These are phyloP conservation scores for Leucogyrophana mollusca DNA, from an alignment of 768 basidiomycete species.

Conservation along the genomic window DNA sequence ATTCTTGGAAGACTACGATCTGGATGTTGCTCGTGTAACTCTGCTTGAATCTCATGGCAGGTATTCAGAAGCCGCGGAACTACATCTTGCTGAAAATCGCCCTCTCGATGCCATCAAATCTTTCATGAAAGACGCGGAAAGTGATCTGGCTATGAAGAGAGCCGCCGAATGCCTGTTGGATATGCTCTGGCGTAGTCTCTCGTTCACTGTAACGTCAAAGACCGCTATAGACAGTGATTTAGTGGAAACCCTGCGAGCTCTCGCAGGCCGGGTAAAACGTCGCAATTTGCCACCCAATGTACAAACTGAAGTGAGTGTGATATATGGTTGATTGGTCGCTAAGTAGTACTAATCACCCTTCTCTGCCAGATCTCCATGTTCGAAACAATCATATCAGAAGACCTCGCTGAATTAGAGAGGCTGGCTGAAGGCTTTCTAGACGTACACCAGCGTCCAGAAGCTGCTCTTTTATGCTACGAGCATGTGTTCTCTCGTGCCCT, in stretches of 20 bases:
- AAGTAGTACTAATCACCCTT: too few relatives aligned
- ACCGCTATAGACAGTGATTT: constrained; percentile 1
- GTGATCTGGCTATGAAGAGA: constrained; percentile 23
- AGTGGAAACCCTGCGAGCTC: not conserved
- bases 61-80: constrained; percentile 48
- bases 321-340: too few relatives aligned
- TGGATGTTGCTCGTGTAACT: constrained; percentile 47
- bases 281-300: too few relatives aligned
- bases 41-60: constrained; percentile 43
- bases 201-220: constrained; percentile 34
- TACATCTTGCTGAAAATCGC: constrained; percentile 49
- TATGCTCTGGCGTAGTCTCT: constrained; percentile 44
- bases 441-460: constrained; percentile 21
- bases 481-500: constrained; percentile 34
- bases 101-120: constrained; percentile 45
- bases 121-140: constrained; percentile 35
- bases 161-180: constrained; percentile 41
- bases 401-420: constrained; percentile 24
- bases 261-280: too few relatives aligned
- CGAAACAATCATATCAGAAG: constrained; percentile 24
- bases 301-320: too few relatives aligned
- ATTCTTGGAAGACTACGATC: constrained; percentile 52
- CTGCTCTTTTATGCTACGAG: constrained; percentile 45
- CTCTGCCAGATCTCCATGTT: constrained; percentile 33
- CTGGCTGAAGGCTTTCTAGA: constrained; percentile 32